These are phyloP conservation scores for Trichoderma asperelloides DNA, from an alignment of 495 filamentous ascomycete genomes.

Conservation along the genomic window DNA sequence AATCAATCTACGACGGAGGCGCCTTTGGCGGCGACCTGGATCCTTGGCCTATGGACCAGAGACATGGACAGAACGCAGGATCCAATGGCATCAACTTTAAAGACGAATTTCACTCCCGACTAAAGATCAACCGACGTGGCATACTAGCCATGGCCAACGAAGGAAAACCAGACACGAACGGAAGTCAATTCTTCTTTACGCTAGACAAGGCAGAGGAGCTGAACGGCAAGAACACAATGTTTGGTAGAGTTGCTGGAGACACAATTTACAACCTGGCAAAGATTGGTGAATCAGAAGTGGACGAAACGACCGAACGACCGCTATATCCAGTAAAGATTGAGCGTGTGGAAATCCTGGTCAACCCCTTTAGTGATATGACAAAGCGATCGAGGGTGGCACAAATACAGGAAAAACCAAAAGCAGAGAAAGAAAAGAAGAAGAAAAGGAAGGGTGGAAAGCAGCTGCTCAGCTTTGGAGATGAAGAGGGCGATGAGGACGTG, in stretches of 20 bases:
- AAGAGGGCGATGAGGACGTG: slow-evolving; percentile 64
- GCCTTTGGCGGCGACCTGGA: slow-evolving; percentile 56
- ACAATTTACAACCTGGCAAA: slow-evolving; percentile 92
- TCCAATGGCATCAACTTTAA: slow-evolving; percentile 53
- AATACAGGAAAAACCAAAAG: slow-evolving; percentile 25
- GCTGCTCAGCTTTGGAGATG: slow-evolving; percentile 81
- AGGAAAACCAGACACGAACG: slow-evolving; percentile 66
- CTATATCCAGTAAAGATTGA: slow-evolving; percentile 79
- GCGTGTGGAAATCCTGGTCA: slow-evolving; percentile 73
- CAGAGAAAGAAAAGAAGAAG: slow-evolving; percentile 63
- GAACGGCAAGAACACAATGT: slow-evolving; percentile 82
- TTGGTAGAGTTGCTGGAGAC: slow-evolving; percentile 86
- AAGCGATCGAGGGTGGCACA: slow-evolving; percentile 48
- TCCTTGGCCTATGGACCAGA: slow-evolving; percentile 54
- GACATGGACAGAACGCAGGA: slow-evolving; percentile 46
- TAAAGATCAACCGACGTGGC: slow-evolving; percentile 89
- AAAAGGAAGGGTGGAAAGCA: slow-evolving; percentile 65
- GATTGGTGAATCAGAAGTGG: slow-evolving; percentile 79
- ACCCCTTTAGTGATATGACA: slow-evolving; percentile 82
- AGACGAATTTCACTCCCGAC: slow-evolving; percentile 84
- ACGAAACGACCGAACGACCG: slow-evolving; percentile 73
- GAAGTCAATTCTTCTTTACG: slow-evolving; percentile 96
- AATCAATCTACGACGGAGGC: slow-evolving; percentile 81
- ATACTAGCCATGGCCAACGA: slow-evolving; percentile 89
- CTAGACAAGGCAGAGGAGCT: slow-evolving; percentile 74